These are phyloP conservation scores for Phytophthora citricola DNA, from an alignment of 352 stramenopile species.

Conservation along the genomic window DNA sequence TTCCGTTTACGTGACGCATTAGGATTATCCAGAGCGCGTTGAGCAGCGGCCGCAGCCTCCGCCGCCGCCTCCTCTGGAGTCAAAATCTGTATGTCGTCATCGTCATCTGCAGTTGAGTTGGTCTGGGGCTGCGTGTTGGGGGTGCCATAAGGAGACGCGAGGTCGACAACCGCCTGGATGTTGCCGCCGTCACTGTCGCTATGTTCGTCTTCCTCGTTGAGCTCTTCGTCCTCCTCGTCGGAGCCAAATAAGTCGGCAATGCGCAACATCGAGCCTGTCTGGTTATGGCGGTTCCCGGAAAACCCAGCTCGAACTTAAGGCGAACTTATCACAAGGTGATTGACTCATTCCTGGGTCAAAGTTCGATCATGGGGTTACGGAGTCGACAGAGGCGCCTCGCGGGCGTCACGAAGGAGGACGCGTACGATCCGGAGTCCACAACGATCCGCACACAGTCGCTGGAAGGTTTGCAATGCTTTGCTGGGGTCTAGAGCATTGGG, in stretches of 20 bases:
- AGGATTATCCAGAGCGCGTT: conserved; percentile 4
- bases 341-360: background rate
- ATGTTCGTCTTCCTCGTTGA: background rate
- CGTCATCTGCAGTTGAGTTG: conserved; percentile 23
- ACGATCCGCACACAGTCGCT: conserved; percentile 44
- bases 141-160: conserved; percentile 8
- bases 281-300: background rate
- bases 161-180: conserved; percentile 13
- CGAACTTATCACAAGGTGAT: background rate
- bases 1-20: conserved; percentile 37
- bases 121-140: conserved; percentile 2
- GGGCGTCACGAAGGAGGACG: conserved; percentile 40
- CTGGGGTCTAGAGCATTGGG: background rate
- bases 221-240: conserved; percentile 4
- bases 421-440: conserved; percentile 51
- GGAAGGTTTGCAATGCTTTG: conserved; percentile 24
- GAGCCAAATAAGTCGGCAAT: background rate
- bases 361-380: conserved; percentile 49
- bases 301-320: no score
- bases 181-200: background rate
- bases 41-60: conserved; percentile 22
- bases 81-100: conserved; percentile 46
- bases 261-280: background rate
- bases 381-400: conserved; percentile 54
- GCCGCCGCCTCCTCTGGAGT: conserved; percentile 28